A percentile compares a stretch with the other conserved stretches of the same genome.
Conservation (phyloP, 2,329 filamentous ascomycete genomes). For the Monilinia aucupariae region DNA sequence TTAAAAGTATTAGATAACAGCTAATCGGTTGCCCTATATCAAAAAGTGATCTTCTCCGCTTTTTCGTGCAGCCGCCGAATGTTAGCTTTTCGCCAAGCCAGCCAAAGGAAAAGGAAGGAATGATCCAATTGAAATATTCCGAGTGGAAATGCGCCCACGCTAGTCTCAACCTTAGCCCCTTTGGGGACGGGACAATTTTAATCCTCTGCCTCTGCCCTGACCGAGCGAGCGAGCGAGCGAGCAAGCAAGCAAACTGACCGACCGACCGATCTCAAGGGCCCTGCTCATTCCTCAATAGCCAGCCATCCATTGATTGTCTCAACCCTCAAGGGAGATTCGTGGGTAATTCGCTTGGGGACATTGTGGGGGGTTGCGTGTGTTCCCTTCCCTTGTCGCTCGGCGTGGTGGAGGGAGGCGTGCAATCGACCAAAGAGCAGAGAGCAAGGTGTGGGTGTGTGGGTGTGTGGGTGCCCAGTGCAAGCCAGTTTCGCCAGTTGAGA, state of each 20-base stretch:
- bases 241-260: neutral
- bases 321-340: neutral
- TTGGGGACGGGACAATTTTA: neutral
- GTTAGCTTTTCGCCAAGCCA: neutral
- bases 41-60: constrained; percentile 2
- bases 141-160: neutral
- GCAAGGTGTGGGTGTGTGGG: too few relatives aligned
- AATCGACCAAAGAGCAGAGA: neutral
- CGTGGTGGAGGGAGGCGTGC: constrained; percentile 5
- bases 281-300: neutral
- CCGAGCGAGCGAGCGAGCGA: too few relatives aligned
- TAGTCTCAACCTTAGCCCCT: neutral
- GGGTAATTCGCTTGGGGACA: constrained; percentile 5
- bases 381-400: neutral
- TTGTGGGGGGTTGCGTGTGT: constrained; percentile 13
- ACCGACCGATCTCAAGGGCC: neutral
- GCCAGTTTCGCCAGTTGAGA: constrained; percentile 5
- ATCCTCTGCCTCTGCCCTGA: neutral
- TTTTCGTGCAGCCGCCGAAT: constrained; percentile 9
- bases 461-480: neutral
- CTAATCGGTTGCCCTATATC: neutral
- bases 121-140: neutral
- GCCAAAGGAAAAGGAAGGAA: constrained; percentile 5
- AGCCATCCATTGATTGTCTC: neutral
- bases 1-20: constrained; percentile 4